Evolutionary conservation across 176 grass and related monocot genomes (phyloP).

Genomic region (Raddia guianensis): DNA sequence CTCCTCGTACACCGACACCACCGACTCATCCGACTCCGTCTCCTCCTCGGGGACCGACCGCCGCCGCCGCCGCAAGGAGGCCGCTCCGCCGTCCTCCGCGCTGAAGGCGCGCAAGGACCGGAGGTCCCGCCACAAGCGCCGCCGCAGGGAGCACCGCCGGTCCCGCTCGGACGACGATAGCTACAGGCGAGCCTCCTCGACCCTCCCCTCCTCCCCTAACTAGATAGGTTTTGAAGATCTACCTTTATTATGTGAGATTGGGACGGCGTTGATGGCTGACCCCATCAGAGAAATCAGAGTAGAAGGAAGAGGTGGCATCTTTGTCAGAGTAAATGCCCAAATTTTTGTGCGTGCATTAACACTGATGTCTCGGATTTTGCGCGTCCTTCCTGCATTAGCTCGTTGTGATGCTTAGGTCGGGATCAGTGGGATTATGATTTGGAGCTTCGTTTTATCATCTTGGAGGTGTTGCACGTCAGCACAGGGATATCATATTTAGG

Average conservation of each 20-base stretch:
- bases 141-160: conserved; percentile 35
- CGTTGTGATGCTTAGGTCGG: neutral
- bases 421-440: neutral
- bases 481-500: neutral
- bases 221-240: neutral
- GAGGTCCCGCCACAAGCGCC: conserved; percentile 50
- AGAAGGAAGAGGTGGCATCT: neutral
- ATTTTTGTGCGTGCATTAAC: neutral
- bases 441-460: neutral
- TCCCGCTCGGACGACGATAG: conserved; percentile 45
- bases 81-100: conserved; percentile 28
- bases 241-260: conserved; percentile 21
- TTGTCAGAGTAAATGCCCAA: neutral
- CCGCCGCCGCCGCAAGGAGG: conserved; percentile 45
- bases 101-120: conserved; percentile 69
- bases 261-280: neutral
- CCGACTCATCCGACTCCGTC: conserved; percentile 15
- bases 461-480: neutral
- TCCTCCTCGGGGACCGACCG: conserved; percentile 40
- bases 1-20: neutral
- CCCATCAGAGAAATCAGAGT: neutral
- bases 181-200: conserved; percentile 35
- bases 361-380: neutral
- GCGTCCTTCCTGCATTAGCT: neutral
- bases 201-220: neutral